Conservation (phyloP, 306 rosid genomes). For the Cajanus cajan region DNA sequence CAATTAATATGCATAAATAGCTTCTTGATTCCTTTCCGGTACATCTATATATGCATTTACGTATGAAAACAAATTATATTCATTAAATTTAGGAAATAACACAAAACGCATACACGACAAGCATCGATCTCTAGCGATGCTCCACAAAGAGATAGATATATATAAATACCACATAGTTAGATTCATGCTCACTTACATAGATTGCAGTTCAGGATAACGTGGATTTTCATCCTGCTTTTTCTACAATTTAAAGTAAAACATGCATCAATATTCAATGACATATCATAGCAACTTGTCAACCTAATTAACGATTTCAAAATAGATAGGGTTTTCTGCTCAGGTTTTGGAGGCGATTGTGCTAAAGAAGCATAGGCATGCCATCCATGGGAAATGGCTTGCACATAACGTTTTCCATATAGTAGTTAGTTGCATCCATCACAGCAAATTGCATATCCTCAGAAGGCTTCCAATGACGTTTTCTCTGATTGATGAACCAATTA, state of each 20-base stretch:
- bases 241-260: not conserved
- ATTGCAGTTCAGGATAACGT: not conserved
- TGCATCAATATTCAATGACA: conserved; percentile 9
- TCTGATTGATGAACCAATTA: conserved; percentile 96
- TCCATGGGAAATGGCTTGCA: conserved; percentile 84
- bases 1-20: not conserved
- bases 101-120: not conserved
- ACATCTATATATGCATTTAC: not conserved
- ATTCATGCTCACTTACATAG: not conserved
- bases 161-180: not conserved
- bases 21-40: not conserved
- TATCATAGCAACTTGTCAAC: conserved; percentile 1
- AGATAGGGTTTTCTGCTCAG: conserved; percentile 22
- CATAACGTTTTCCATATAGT: conserved; percentile 76
- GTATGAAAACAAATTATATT: not conserved
- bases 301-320: conserved; percentile 9
- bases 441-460: conserved; percentile 97
- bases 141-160: not conserved
- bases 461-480: conserved; percentile 97
- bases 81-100: not conserved
- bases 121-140: not conserved
- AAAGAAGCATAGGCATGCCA: conserved; percentile 45
- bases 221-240: not conserved
- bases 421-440: conserved; percentile 86
- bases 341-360: not conserved